Evolutionary conservation across 1,284 basidiomycete species (phyloP).

Genomic region (Apiotrichum laibachii): DNA sequence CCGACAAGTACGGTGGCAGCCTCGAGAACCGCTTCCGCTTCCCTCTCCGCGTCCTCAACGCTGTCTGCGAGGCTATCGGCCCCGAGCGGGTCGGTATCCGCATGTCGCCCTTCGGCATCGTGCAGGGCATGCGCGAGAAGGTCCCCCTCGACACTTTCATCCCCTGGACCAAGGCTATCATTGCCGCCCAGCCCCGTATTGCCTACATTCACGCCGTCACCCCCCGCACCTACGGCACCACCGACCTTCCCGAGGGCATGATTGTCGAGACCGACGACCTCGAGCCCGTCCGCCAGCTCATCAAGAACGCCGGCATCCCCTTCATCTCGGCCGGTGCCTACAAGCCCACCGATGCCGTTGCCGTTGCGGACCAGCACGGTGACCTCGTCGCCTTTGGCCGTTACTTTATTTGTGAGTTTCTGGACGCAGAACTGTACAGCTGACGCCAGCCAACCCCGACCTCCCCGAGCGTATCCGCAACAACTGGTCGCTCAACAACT

Average conservation of each 20-base stretch:
- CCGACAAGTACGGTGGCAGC: conserved; percentile 62
- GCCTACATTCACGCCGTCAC: conserved; percentile 61
- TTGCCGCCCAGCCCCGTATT: conserved; percentile 55
- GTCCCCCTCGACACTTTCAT: conserved; percentile 53
- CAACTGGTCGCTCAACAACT: conserved; percentile 38
- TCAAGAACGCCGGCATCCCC: conserved; percentile 22
- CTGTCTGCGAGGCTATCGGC: conserved; percentile 56
- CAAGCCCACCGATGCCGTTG: conserved; percentile 32
- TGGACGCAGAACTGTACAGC: background rate
- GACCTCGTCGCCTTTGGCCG: conserved; percentile 57
- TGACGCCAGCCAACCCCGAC: conserved; percentile 54
- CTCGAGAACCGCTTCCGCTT: conserved; percentile 60
- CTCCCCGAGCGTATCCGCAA: conserved; percentile 54
- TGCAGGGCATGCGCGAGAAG: conserved; percentile 52
- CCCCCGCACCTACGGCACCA: conserved; percentile 31
- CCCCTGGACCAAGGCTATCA: conserved; percentile 31
- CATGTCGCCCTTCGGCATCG: conserved; percentile 58
- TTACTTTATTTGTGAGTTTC: conserved; percentile 53
- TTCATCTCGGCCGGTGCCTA: conserved; percentile 59
- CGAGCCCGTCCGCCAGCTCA: conserved; percentile 24
- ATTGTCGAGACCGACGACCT: conserved; percentile 20
- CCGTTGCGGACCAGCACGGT: conserved; percentile 43
- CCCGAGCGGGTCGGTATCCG: conserved; percentile 56
- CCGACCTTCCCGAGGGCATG: conserved; percentile 16
- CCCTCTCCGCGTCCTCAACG: conserved; percentile 57